Base-by-base conservation (phyloP, 2,329 filamentous ascomycete species). In the Sporothrix protearum region DNA sequence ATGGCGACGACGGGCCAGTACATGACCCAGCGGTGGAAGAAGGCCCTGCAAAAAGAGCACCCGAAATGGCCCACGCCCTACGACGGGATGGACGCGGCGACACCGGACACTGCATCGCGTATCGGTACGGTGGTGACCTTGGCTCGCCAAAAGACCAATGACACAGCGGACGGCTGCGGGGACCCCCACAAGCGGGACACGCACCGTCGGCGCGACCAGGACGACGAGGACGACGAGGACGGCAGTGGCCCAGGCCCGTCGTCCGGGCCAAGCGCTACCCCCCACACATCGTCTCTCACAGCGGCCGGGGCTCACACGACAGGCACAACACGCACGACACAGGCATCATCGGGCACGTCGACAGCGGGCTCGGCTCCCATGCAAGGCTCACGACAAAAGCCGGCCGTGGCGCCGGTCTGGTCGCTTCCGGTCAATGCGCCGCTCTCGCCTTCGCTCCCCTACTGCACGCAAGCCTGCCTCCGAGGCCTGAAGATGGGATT, bases 391-490 rank as follows among this genome's bases (percentile, higher is more conserved):
- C 36, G 36, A 39, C 36, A 39, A 39, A 39, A 39, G 36, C 4
- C 3, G 42, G 19, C 30, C 30, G 45, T 45, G 2, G 2, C 25
- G 47, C n/a, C 64, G 16, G 36, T 9, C 5, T 71, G 69, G 61
- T 22, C 61, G 19, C 39, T 36, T 22, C 33, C 69, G 5, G 36
- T 45, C 36, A n/a, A 71, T 16, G 61, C 57, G 49, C 63, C 66
- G 28, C 25, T 61, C 19, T 47, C 42, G n/a, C 69, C 63, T 3
- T 28, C 39, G 30, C 69, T 39, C 69, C 57, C 63, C 3, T 73
- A 71, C 59, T 71, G 69, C 61, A 73, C 72, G 14, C 59, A 68
- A 28, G 69, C 70, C 5, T 73, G 72, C 45, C 67, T 71, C 1
- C 53, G 33, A 2, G 59, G 68, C 3, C 67, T 73, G 1, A 28